Evolutionary conservation across 108 stramenopile genomes (phyloP).

Genomic region (Nitzschia sp.): DNA sequence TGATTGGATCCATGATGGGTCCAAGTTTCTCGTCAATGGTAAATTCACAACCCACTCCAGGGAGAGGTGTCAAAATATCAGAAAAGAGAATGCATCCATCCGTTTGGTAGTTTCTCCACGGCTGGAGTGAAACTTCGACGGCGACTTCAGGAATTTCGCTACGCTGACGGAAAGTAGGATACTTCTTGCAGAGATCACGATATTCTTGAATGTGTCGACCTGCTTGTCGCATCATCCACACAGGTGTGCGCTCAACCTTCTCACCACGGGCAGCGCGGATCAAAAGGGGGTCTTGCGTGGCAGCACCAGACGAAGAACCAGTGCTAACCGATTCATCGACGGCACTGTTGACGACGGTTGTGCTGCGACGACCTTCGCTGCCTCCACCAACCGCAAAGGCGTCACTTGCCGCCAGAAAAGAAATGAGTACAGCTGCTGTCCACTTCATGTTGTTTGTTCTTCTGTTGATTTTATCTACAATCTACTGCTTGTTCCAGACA

Average conservation of each 20-base stretch:
- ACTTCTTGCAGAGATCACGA: conserved; percentile 94
- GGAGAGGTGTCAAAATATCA: conserved; percentile 97
- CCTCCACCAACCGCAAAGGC: conserved; percentile 22
- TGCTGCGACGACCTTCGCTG: conserved; percentile 2
- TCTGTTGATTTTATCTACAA: too few species aligned
- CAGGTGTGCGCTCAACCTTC: conserved; percentile 93
- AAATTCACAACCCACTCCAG: conserved; percentile 97
- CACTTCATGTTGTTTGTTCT: conserved; percentile 33
- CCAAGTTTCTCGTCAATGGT: conserved; percentile 91
- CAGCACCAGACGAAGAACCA: not conserved
- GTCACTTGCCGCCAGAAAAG: conserved; percentile 13
- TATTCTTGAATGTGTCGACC: conserved; percentile 98
- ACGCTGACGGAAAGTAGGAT: conserved; percentile 93
- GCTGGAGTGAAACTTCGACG: conserved; percentile 96
- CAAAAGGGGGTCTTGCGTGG: conserved; percentile 74
- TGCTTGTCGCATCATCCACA: conserved; percentile 99
- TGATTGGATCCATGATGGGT: conserved; percentile 80
- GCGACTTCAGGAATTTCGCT: conserved; percentile 97
- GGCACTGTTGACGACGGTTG: conserved; percentile 30
- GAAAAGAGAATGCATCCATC: conserved; percentile 98
- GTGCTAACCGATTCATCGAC: conserved; percentile 33
- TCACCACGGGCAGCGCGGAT: conserved; percentile 97
- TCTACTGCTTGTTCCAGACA: too few species aligned
- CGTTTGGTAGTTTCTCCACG: conserved; percentile 92
- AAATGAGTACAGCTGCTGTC: conserved; percentile 16